Evolutionary conservation across 257 asterid genomes (phyloP), one percentile per base, ranked within the genome.

Genomic region (Rubia yunnanensis): DNA sequence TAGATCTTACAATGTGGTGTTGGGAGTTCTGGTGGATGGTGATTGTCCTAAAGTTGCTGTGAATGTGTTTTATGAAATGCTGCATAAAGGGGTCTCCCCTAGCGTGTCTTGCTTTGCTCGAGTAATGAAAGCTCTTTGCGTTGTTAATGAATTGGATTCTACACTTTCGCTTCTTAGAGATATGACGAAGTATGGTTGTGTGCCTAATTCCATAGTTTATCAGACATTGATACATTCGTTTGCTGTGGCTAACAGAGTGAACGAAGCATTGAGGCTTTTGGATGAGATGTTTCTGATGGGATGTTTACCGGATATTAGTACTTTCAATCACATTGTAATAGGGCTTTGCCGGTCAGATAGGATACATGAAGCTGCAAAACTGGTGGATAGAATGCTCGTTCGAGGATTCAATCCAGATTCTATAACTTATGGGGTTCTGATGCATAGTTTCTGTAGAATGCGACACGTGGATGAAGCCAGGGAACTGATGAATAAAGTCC

Each of bases 201-300:
- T 89, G 52, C 97, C 99, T 0, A 87, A 84, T 77, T 83, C 99
- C 30, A 75, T 87, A 54, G 78, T 92, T 60, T 92, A 92, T 74
- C 95, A 89, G 74, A 92, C 95, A 3, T 87, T 92, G 68, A 85
- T 92, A 70, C 97, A 79, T 36, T 83, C 91, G 11, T 77, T 87
- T 23, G 84, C 83, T 48, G 59, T 67, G 72, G 82, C 83, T 70
- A 77, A 80, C 41, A 78, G 97, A 76, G 84, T 92, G 66, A 77
- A 81, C 53, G 99, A 92, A 63, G 97, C 96, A 61, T 68, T 80
- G 77, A 83, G 78, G 66, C 78, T 85, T 62, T 73, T 92, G 85
- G 99, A 92, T 74, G 99, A 92, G 85, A 92, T 92, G 99, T 77
- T 92, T 78, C 87, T 89, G 32, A 89, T 89, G 99, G 92, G 90